Percentiles rank a stretch among this genome's conserved stretches.
Evolutionary conservation across 257 asterid species (phyloP).

Genomic region (Euphrasia confusa): DNA sequence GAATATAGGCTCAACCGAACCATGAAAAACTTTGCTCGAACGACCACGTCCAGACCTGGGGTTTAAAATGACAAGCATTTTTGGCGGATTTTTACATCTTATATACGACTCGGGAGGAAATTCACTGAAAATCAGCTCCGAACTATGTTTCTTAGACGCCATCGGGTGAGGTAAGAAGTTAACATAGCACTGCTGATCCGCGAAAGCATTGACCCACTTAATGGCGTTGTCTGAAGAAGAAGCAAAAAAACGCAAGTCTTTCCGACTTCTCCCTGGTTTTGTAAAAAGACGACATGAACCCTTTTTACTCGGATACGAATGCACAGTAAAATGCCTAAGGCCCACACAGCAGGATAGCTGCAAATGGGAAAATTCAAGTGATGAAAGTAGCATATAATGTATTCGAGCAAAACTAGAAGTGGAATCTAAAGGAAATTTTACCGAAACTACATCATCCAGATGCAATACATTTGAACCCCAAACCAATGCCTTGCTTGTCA

Average conservation of each 20-base stretch:
- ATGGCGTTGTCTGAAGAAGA: conserved; percentile 79
- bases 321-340: conserved; percentile 84
- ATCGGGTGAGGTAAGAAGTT: conserved; percentile 91
- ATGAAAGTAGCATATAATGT: conserved; percentile 21
- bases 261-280: conserved; percentile 63
- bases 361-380: conserved; percentile 29
- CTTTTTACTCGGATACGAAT: conserved; percentile 72
- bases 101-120: conserved; percentile 82
- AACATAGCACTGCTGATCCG: conserved; percentile 94
- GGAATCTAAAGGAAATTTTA: conserved; percentile 26
- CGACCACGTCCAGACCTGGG: conserved; percentile 98
- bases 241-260: conserved; percentile 79
- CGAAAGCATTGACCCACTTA: conserved; percentile 92
- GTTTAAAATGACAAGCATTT: conserved; percentile 89
- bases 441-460: conserved; percentile 82
- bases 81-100: conserved; percentile 81
- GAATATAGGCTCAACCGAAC: conserved; percentile 83
- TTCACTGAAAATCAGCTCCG: conserved; percentile 58
- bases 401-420: conserved; percentile 19
- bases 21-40: conserved; percentile 87
- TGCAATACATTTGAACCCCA: conserved; percentile 69
- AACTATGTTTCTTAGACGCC: conserved; percentile 63
- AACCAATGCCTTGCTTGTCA: conserved; percentile 84
- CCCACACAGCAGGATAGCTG: conserved; percentile 91
- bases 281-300: conserved; percentile 53